Evolutionary conservation across 176 grass and related monocot species (phyloP).

Genomic region (Carex littledalei): DNA sequence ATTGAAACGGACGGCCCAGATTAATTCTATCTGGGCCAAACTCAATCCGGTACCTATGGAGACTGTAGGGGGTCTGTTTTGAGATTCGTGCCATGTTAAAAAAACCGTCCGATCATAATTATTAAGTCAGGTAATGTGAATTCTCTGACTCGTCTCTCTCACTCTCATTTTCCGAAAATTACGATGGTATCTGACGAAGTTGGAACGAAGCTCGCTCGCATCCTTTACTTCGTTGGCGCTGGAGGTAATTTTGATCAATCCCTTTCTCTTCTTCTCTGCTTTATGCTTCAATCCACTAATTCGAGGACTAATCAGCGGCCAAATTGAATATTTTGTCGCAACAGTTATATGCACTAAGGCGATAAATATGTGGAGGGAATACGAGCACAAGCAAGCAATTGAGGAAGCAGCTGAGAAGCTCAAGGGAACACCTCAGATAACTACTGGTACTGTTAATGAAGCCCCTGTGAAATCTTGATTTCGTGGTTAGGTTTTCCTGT

Average conservation of each 20-base stretch:
- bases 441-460: constrained; percentile 25
- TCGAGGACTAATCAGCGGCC: not conserved
- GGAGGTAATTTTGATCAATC: constrained; percentile 34
- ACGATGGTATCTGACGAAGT: constrained; percentile 42
- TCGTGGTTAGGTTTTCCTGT: constrained; percentile 36
- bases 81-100: too few relatives aligned
- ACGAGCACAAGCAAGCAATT: constrained; percentile 63
- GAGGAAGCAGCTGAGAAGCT: constrained; percentile 16
- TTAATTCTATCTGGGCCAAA: too few relatives aligned
- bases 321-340: not conserved
- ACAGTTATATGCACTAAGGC: constrained; percentile 88
- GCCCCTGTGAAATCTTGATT: constrained; percentile 52
- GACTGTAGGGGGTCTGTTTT: too few relatives aligned
- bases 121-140: too few relatives aligned
- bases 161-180: not conserved
- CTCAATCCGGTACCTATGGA: too few relatives aligned
- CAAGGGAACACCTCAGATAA: constrained; percentile 13
- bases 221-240: constrained; percentile 81
- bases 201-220: constrained; percentile 67
- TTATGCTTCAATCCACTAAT: not conserved
- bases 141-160: not conserved
- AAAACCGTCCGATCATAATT: too few relatives aligned
- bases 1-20: too few relatives aligned
- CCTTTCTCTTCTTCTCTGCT: not conserved
- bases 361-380: constrained; percentile 72